phyloP scores from a whole-genome alignment of 2,329 filamentous ascomycete genomes.

The Chalara sp. region DNA sequence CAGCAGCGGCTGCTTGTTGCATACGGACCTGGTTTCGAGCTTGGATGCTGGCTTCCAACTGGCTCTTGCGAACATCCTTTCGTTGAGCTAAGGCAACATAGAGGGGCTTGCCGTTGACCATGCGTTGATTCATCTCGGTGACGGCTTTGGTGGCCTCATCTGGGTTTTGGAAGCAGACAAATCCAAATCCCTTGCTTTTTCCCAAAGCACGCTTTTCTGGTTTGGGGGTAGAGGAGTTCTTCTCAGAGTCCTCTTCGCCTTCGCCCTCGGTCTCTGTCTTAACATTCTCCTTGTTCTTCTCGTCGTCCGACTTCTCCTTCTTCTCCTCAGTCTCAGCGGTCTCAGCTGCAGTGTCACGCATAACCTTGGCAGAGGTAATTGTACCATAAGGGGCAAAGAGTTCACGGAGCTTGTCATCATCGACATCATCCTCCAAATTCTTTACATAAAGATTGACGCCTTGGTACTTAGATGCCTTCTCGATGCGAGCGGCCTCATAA shows the following conservation, averaged over 20 bases:
- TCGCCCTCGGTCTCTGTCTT: constrained; percentile 37
- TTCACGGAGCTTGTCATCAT: constrained; percentile 94
- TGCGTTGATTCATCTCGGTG: constrained; percentile 99
- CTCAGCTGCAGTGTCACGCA: constrained; percentile 73
- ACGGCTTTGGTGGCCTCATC: constrained; percentile 99
- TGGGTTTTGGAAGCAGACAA: constrained; percentile 99
- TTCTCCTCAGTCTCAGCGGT: constrained; percentile 35
- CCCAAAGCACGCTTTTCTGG: constrained; percentile 55
- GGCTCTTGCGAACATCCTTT: constrained; percentile 99
- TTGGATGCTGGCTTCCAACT: constrained; percentile 98
- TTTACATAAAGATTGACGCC: constrained; percentile 99
- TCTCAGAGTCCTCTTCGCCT: constrained; percentile 43
- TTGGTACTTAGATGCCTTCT: constrained; percentile 99
- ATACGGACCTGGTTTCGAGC: constrained; percentile 97
- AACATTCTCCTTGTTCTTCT: constrained; percentile 43
- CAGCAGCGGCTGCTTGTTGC: constrained; percentile 91
- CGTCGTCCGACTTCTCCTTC: constrained; percentile 44
- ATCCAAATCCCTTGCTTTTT: constrained; percentile 99
- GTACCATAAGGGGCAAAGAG: constrained; percentile 88
- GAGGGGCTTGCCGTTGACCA: constrained; percentile 93
- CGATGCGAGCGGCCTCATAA: constrained; percentile 92
- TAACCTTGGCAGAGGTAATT: constrained; percentile 98
- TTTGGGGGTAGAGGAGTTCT: constrained; percentile 50
- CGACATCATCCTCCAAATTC: constrained; percentile 94
- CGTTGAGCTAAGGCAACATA: constrained; percentile 98